phyloP scores from a whole-genome alignment of 1,139 yeast species.

The Suhomyces bokatorum region DNA sequence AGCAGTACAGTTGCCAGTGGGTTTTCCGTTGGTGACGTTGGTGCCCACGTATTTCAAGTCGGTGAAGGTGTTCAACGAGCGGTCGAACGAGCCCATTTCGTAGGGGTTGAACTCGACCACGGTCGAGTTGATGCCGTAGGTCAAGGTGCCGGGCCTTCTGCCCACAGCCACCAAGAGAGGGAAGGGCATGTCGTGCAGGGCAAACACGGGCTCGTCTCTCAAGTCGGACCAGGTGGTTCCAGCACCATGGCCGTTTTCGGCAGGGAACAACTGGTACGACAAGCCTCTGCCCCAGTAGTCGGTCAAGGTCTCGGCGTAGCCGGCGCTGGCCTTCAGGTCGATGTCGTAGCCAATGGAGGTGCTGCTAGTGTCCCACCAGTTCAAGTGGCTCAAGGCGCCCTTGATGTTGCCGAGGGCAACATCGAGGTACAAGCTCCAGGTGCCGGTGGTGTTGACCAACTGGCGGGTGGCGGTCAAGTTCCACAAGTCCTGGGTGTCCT shows the following conservation, averaged over 20 bases:
- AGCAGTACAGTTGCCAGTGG: conserved; percentile 46
- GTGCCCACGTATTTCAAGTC: conserved; percentile 41
- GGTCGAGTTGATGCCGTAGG: conserved; percentile 38
- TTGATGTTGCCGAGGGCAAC: conserved; percentile 25
- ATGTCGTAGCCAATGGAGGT: conserved; percentile 33
- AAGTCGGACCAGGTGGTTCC: conserved; percentile 36
- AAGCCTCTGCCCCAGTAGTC: conserved; percentile 57
- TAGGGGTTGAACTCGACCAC: conserved; percentile 44
- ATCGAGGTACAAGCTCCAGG: conserved; percentile 25
- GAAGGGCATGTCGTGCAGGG: conserved; percentile 42
- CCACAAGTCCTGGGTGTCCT: conserved; percentile 33
- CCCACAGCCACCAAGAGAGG: conserved; percentile 40
- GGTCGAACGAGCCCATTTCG: conserved; percentile 47
- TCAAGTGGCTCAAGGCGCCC: conserved; percentile 31
- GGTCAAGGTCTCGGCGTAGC: conserved; percentile 58
- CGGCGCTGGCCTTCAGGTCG: conserved; percentile 37
- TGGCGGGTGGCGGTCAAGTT: conserved; percentile 34
- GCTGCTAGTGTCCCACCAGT: conserved; percentile 28
- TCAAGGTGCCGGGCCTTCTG: conserved; percentile 35
- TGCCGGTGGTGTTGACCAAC: conserved; percentile 27
- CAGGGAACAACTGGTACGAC: conserved; percentile 39
- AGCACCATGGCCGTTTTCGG: conserved; percentile 25
- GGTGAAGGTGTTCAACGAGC: conserved; percentile 38
- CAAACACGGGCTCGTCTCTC: conserved; percentile 27
- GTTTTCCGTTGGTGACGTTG: conserved; percentile 32